These are phyloP conservation scores for Stagonosporopsis cucurbitacearum DNA, from an alignment of 2,329 filamentous ascomycete species.

Conservation along the genomic window DNA sequence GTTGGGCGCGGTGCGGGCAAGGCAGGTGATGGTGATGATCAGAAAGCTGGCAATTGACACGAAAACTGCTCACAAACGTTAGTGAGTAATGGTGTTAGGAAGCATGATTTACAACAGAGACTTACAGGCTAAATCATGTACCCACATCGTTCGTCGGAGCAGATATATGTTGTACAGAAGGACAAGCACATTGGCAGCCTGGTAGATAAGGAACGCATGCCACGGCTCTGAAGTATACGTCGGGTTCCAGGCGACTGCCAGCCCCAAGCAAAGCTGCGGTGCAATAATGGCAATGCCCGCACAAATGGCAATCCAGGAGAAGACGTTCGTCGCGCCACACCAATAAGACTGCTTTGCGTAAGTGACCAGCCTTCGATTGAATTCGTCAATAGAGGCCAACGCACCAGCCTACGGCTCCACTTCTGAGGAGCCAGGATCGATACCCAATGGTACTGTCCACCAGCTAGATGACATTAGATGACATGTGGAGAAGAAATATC, in stretches of 20 bases:
- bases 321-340: conserved; percentile 26
- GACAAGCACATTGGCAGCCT: conserved; percentile 18
- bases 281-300: conserved; percentile 26
- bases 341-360: conserved; percentile 20
- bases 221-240: conserved; percentile 19
- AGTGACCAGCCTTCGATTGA: not conserved
- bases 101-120: not conserved
- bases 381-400: not conserved
- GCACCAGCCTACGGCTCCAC: conserved; percentile 20
- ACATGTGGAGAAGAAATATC: not conserved
- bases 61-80: conserved; percentile 8
- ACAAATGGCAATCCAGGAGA: conserved; percentile 25
- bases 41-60: conserved; percentile 48
- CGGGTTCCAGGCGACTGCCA: conserved; percentile 19
- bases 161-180: conserved; percentile 25
- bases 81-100: not conserved
- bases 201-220: conserved; percentile 27
- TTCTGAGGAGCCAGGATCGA: conserved; percentile 52
- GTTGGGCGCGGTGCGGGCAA: conserved; percentile 48
- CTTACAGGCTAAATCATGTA: conserved; percentile 27
- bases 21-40: conserved; percentile 55
- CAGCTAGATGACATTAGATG: conserved; percentile 10
- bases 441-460: conserved; percentile 33
- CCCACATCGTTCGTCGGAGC: conserved; percentile 26
- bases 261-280: conserved; percentile 19